Evolutionary conservation across 75 land plant genomes (phyloP).

Genomic region (Pinus tabuliformis): DNA sequence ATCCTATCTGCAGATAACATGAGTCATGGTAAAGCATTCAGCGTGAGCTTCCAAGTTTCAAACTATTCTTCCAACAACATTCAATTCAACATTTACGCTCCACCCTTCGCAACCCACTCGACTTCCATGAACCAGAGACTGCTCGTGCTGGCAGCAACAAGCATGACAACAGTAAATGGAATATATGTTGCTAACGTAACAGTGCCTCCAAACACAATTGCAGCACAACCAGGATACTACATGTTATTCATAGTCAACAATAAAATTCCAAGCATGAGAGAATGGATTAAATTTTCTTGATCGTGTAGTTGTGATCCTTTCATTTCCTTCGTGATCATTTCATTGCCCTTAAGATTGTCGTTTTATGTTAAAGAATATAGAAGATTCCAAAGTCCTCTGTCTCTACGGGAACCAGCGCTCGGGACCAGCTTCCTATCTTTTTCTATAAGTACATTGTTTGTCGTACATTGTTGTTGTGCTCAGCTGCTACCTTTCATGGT

Average conservation of each 20-base stretch:
- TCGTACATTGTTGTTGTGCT: too few species aligned
- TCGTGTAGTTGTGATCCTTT: too few species aligned
- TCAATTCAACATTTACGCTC: constrained; percentile 6
- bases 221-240: constrained; percentile 25
- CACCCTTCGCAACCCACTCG: constrained; percentile 73
- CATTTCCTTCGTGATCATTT: too few species aligned
- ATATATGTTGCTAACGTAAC: constrained; percentile 8
- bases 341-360: too few species aligned
- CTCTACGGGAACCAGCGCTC: too few species aligned
- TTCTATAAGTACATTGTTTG: too few species aligned
- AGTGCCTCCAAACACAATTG: constrained; percentile 20
- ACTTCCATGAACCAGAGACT: constrained; percentile 68
- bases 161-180: not conserved
- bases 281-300: too few species aligned
- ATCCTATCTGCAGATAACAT: not conserved
- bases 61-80: not conserved
- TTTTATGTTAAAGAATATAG: too few species aligned
- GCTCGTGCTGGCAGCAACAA: constrained; percentile 34
- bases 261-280: constrained; percentile 20
- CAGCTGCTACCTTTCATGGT: too few species aligned
- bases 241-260: constrained; percentile 26
- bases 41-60: constrained; percentile 14
- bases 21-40: constrained; percentile 14
- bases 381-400: too few species aligned
- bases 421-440: too few species aligned